Evolutionary conservation across 306 rosid species (phyloP).

Genomic region (Bauhinia variegata): DNA sequence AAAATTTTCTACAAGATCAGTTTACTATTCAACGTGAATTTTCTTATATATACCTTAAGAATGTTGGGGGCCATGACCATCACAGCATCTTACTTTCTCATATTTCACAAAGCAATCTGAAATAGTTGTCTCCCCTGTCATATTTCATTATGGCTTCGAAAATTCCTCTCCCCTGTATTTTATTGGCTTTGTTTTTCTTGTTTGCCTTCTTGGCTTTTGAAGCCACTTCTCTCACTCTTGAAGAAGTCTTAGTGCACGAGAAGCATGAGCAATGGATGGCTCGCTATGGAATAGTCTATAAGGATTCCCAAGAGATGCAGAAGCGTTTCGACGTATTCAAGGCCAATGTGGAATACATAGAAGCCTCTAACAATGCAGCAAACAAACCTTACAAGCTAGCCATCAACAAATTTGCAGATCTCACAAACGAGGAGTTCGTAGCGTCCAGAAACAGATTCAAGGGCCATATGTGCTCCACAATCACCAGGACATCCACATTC

Average conservation of each 20-base stretch:
- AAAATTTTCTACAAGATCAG: neutral
- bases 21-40: too few relatives aligned
- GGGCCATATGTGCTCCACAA: conserved; percentile 23
- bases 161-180: neutral
- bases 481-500: conserved; percentile 1
- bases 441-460: conserved; percentile 33
- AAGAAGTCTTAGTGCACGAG: conserved; percentile 11
- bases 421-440: conserved; percentile 40
- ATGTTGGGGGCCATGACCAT: too few relatives aligned
- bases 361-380: conserved; percentile 8
- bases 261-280: conserved; percentile 42
- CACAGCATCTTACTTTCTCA: too few relatives aligned
- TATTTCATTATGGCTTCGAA: neutral
- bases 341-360: conserved; percentile 24
- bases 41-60: too few relatives aligned
- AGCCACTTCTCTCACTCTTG: conserved; percentile 27
- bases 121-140: too few relatives aligned
- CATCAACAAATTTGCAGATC: conserved; percentile 38
- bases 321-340: conserved; percentile 36
- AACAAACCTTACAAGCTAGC: conserved; percentile 35
- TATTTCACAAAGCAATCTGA: too few relatives aligned
- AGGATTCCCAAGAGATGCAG: neutral
- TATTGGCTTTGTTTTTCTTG: conserved; percentile 14
- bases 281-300: conserved; percentile 19
- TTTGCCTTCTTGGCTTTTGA: conserved; percentile 17